Base-by-base conservation (phyloP, 2,329 filamentous ascomycete genomes). In the Metarhizium anisopliae region DNA sequence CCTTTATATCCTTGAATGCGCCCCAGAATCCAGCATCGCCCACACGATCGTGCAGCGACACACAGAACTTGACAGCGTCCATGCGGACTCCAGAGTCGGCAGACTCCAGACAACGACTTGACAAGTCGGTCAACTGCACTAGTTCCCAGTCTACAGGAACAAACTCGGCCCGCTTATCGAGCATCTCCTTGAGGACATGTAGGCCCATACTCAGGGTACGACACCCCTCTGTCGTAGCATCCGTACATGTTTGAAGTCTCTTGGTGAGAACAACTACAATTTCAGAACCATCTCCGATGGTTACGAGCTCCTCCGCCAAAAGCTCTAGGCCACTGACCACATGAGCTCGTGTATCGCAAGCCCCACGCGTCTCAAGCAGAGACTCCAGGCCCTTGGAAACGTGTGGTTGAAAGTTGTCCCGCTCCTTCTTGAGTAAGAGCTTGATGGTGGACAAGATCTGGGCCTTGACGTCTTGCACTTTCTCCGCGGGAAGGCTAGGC, bases 51-150 rank as follows among this genome's bases (percentile, higher is more conserved):
- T 91, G 86, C 58, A 91, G 71, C 57, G 85, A 83, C 30, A 90
- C 84, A 63, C 87, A 90, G n/a, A 91, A 77, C 66, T 89, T 84
- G 50, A 91, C 85, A n/a, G 87, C 86, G 58, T 89, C 87, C 77
- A 90, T 88, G 45, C 83, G 76, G 7, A 86, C 83, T 6, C 79
- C 82, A 51, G 81, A 84, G 63, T 85, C 82, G 30, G 72, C 66
- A 59, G 80, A 84, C 59, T 83, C 81, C 18, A 86, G 74, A 60
- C 82, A 85, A 49, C 77, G 73, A n/a, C 72, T 72, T 3, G 81
- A 75, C 25, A 86, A 71, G 10, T 61, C 68, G 2, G 78, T 73
- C 40, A 86, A 73, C 53, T 72, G 74, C 0, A 65, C 65, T n/a
- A 85, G 70, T 64, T 85, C 80, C 6, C 62, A 62, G 5, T 81